Conservation (phyloP, 1,284 basidiomycete genomes). For the Cryptococcus sp. region DNA sequence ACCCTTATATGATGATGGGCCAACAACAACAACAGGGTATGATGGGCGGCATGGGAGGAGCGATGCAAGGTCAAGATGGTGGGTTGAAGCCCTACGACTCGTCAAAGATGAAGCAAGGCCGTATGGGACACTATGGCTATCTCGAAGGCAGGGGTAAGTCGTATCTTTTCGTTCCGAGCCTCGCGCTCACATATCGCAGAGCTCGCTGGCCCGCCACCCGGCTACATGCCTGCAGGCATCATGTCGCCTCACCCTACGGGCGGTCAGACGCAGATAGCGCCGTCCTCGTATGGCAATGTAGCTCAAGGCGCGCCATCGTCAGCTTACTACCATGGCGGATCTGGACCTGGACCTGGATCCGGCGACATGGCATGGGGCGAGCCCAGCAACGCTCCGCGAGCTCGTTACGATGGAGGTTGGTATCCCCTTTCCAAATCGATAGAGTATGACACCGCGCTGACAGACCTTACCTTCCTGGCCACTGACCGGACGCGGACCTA, state of each 20-base stretch:
- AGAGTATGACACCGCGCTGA: constrained; percentile 1
- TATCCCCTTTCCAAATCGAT: constrained; percentile 2
- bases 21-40: constrained; percentile 1
- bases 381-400: constrained; percentile 17
- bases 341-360: constrained; percentile 2
- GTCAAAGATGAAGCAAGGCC: constrained; percentile 36
- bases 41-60: constrained; percentile 2
- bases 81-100: constrained; percentile 34
- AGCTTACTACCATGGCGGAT: constrained; percentile 9
- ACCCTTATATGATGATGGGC: constrained; percentile 22
- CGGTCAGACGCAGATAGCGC: constrained; percentile 1
- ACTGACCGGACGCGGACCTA: background rate
- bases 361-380: constrained; percentile 29
- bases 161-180: background rate
- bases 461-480: constrained; percentile 1
- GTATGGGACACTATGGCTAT: constrained; percentile 45
- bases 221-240: constrained; percentile 35
- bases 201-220: constrained; percentile 41
- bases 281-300: constrained; percentile 3
- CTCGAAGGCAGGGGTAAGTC: constrained; percentile 42
- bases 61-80: constrained; percentile 8
- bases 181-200: constrained; percentile 16
- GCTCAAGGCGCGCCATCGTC: constrained; percentile 7
- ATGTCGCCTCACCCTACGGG: constrained; percentile 13
- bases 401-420: constrained; percentile 44